A percentile compares a stretch with the other conserved stretches of the same genome.
Evolutionary conservation across 768 basidiomycete species (phyloP).

Genomic region (Melanogaster broomeanus): DNA sequence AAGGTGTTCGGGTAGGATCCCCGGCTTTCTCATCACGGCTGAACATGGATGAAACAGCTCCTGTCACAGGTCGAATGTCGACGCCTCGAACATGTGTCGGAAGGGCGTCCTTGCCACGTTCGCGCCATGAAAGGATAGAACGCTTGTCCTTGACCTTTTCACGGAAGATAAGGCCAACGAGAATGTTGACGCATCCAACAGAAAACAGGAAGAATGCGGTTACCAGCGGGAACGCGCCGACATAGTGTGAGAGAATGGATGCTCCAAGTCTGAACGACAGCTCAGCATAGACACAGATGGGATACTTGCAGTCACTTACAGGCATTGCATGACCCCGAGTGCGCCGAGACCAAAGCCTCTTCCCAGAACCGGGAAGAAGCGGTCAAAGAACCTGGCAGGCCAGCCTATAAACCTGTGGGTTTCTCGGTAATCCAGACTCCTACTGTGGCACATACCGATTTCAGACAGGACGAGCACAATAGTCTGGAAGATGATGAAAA

Average conservation of each 20-base stretch:
- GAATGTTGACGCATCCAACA: conserved; percentile 79
- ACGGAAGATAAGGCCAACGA: conserved; percentile 81
- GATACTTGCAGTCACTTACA: conserved; percentile 49
- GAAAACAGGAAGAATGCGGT: conserved; percentile 85
- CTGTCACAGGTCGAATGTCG: conserved; percentile 23
- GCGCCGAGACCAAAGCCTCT: conserved; percentile 83
- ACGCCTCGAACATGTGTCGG: conserved; percentile 39
- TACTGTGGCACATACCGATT: conserved; percentile 36
- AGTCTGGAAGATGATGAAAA: conserved; percentile 84
- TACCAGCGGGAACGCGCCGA: conserved; percentile 83
- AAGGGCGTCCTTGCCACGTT: conserved; percentile 55
- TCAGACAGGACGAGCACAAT: conserved; percentile 61
- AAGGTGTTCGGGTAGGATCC: conserved; percentile 2
- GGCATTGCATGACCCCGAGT: conserved; percentile 83
- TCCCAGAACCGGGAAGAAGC: conserved; percentile 92
- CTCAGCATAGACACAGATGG: neutral
- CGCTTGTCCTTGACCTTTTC: conserved; percentile 64
- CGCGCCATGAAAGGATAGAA: conserved; percentile 67
- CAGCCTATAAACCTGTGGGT: conserved; percentile 42
- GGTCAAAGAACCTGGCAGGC: conserved; percentile 77
- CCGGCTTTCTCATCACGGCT: conserved; percentile 12
- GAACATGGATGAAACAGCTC: conserved; percentile 11
- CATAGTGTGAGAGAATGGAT: conserved; percentile 73
- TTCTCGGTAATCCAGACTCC: neutral
- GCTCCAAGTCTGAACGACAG: conserved; percentile 53